Base-by-base conservation (phyloP, 2,329 filamentous ascomycete genomes). In the Apiospora malaysiana region DNA sequence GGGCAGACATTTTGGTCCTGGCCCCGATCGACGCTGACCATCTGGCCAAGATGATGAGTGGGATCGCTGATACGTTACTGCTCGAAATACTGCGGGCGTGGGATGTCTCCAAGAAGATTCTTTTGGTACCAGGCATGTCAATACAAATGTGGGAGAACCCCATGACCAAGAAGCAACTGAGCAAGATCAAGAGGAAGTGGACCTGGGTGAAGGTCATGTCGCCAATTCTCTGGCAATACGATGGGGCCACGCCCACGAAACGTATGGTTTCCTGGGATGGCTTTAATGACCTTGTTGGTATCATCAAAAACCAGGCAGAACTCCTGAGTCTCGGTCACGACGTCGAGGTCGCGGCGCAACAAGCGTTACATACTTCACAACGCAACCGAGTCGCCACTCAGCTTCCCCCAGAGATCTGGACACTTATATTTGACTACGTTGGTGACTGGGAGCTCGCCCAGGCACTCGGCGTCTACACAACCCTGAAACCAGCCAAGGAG, bases 391-490 rank as follows among this genome's bases (percentile, higher is more conserved):
- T 83, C 7, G 77, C 79, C 0, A 81, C 82, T 25, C 84, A 84
- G 56, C 84, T 98, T 0, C 95, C 95, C 0, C 90, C 93, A 0
- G 95, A 98, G 81, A 88, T 98, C 49, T 97, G 95, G 94, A 92
- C 92, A 43, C 92, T 95, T 71, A 92, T 98, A 66, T 90, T 98
- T 59, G 93, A 97, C 74, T 90, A 92, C 73, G 89, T 94, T 0
- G 90, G 90, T 59, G 95, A 98, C 80, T 98, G 95, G 95, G 95
- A 98, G 81, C 85, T 97, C 25, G 93, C 95, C 12, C 91, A 91
- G 74, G 92, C 93, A 0, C 85, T 98, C 7, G 91, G 93, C 70
- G 89, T 98, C 63, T 95, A 93, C 77, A 94, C 94, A 1, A 94
- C 89, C 70, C 84, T 97, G 7, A 87, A 90, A 0, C 89, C 91